These are phyloP conservation scores for Skeletonema menzelii DNA, from an alignment of 108 stramenopile species.

Conservation along the genomic window DNA sequence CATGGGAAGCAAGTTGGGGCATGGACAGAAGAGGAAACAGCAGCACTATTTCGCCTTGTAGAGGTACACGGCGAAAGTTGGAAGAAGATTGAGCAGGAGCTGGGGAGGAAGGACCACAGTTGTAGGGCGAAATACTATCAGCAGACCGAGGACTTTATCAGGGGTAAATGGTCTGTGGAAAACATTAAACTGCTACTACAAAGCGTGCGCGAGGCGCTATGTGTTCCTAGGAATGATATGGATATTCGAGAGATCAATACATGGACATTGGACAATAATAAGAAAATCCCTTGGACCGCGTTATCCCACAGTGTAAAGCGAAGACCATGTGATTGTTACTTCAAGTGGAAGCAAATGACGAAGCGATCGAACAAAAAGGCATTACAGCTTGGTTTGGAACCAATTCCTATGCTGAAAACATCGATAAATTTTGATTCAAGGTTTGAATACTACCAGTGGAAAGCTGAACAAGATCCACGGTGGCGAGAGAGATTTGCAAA, in stretches of 20 bases:
- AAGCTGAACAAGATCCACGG: conserved; percentile 25
- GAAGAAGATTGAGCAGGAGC: conserved; percentile 65
- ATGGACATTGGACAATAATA: conserved; percentile 19
- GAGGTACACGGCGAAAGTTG: conserved; percentile 68
- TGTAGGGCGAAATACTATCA: conserved; percentile 80
- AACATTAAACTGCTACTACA: conserved; percentile 57
- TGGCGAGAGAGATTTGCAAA: conserved; percentile 10
- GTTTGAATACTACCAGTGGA: conserved; percentile 27
- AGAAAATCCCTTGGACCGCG: conserved; percentile 59
- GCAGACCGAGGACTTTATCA: conserved; percentile 54
- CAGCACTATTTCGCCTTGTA: conserved; percentile 49
- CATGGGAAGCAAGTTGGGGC: conserved; percentile 73
- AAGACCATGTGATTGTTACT: conserved; percentile 31
- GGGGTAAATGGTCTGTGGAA: conserved; percentile 74
- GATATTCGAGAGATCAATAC: conserved; percentile 61
- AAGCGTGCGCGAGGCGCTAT: conserved; percentile 55
- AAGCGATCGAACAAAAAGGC: conserved; percentile 75
- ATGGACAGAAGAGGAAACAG: conserved; percentile 71
- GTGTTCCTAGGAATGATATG: conserved; percentile 37
- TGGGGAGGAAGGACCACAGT: conserved; percentile 65
- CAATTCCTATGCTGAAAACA: conserved; percentile 18
- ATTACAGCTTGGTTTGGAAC: conserved; percentile 16
- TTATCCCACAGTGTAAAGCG: conserved; percentile 45
- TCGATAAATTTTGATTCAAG: conserved; percentile 28
- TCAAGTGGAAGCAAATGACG: conserved; percentile 62